Conservation (phyloP, 2,329 filamentous ascomycete genomes). For the Aspergillus tanneri region DNA sequence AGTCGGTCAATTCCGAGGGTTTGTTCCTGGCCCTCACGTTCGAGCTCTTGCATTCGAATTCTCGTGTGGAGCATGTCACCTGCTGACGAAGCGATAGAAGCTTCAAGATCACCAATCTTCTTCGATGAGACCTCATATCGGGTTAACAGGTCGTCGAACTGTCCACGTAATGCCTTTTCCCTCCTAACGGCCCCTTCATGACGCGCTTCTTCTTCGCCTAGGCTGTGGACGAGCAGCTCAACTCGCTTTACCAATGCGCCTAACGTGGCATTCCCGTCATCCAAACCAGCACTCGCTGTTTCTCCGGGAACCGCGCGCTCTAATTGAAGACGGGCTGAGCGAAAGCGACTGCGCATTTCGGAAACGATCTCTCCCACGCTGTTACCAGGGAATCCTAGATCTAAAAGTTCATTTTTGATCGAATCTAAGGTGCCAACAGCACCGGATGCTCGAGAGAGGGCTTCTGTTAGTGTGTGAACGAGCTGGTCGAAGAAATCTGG, state of each 20-base stretch:
- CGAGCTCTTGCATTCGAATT: slow-evolving; percentile 44
- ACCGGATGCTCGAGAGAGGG: slow-evolving; percentile 39
- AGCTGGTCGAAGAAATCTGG: slow-evolving; percentile 41
- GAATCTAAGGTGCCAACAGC: slow-evolving; percentile 38
- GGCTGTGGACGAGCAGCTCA: slow-evolving; percentile 33
- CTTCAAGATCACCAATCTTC: slow-evolving; percentile 41
- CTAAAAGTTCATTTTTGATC: slow-evolving; percentile 37
- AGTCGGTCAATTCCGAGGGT: slow-evolving; percentile 44
- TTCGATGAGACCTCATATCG: slow-evolving; percentile 39
- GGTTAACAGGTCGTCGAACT: slow-evolving; percentile 45
- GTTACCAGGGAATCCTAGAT: slow-evolving; percentile 40
- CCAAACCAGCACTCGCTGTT: slow-evolving; percentile 37
- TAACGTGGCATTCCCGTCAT: slow-evolving; percentile 42
- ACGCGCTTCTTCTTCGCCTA: slow-evolving; percentile 34
- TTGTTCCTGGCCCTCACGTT: slow-evolving; percentile 42
- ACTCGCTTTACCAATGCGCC: slow-evolving; percentile 42
- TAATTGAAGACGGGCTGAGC: slow-evolving; percentile 44
- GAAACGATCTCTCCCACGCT: slow-evolving; percentile 34
- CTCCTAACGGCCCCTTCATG: slow-evolving; percentile 37
- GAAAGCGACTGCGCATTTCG: slow-evolving; percentile 42
- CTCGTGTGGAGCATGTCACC: slow-evolving; percentile 47
- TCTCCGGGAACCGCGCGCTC: slow-evolving; percentile 48
- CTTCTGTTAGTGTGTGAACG: slow-evolving; percentile 36
- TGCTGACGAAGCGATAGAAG: slow-evolving; percentile 42
- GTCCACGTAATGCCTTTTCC: slow-evolving; percentile 43